A percentile compares a stretch with the other conserved stretches of the same genome.
Evolutionary conservation across 768 basidiomycete genomes (phyloP).

Genomic region (Mrakia blollopis): DNA sequence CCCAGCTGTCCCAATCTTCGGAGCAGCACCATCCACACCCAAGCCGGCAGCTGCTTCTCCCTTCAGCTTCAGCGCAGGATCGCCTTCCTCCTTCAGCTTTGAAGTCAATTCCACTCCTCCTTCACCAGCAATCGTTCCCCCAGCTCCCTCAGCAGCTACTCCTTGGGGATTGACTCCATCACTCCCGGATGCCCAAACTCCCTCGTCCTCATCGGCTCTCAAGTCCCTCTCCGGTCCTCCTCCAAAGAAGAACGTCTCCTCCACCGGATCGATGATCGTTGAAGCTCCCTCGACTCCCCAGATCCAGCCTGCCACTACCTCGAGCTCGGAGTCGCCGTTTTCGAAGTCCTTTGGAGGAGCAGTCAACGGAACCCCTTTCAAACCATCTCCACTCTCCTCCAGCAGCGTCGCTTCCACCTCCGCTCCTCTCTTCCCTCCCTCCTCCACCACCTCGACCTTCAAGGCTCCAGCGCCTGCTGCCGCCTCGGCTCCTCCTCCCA

Average conservation of each 20-base stretch:
- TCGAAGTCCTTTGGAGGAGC: not conserved
- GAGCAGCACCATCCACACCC: conserved; percentile 11
- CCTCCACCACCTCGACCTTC: not conserved
- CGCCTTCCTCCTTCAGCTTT: conserved; percentile 6
- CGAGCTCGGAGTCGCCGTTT: not conserved
- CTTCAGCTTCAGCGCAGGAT: conserved; percentile 12
- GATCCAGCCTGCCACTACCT: not conserved
- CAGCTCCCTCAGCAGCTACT: conserved; percentile 4
- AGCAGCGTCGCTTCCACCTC: not conserved
- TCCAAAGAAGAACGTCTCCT: not conserved
- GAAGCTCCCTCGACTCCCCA: conserved; percentile 15
- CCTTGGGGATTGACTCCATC: conserved; percentile 20
- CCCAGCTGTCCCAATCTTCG: conserved; percentile 7
- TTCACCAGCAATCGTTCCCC: conserved; percentile 3
- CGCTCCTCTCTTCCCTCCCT: not conserved
- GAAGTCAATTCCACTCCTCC: conserved; percentile 13
- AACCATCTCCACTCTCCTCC: not conserved
- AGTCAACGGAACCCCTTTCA: conserved; percentile 3
- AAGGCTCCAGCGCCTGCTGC: not conserved
- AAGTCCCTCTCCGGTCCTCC: conserved; percentile 1
- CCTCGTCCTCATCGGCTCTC: not conserved
- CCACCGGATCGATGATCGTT: conserved; percentile 7
- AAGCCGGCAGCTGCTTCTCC: conserved; percentile 16
- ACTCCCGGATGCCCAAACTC: not conserved
- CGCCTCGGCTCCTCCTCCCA: not conserved